phyloP scores from a whole-genome alignment of 768 basidiomycete genomes.

The Dioszegia crocea region DNA sequence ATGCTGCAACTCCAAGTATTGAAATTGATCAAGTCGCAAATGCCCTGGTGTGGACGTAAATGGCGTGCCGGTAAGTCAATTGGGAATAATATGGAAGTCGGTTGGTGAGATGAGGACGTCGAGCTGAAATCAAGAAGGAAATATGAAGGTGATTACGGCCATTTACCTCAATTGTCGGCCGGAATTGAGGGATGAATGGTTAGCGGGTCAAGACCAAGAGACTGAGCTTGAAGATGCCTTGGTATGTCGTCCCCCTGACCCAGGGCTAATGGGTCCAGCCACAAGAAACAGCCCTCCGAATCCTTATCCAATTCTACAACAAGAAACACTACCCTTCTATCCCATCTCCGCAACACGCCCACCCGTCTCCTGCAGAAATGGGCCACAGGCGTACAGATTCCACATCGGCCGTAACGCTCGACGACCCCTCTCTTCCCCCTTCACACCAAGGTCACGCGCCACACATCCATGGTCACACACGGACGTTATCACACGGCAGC shows the following conservation, averaged over 20 bases:
- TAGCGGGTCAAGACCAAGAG: constrained; percentile 86
- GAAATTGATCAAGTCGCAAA: constrained; percentile 97
- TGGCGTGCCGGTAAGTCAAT: constrained; percentile 82
- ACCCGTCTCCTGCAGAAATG: constrained; percentile 60
- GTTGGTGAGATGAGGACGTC: too few relatives aligned
- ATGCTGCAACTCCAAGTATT: constrained; percentile 89
- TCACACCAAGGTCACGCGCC: neutral
- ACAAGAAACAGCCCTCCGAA: constrained; percentile 89
- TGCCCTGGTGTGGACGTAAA: constrained; percentile 94
- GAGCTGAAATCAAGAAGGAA: constrained; percentile 57
- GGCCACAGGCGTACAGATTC: constrained; percentile 46
- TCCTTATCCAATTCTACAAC: constrained; percentile 95
- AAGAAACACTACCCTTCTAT: constrained; percentile 75
- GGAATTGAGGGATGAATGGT: constrained; percentile 95
- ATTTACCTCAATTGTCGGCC: constrained; percentile 97
- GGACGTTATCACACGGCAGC: constrained; percentile 49
- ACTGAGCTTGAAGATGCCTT: constrained; percentile 77
- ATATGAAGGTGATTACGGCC: constrained; percentile 99
- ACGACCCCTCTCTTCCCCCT: constrained; percentile 30
- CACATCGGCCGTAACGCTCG: constrained; percentile 37
- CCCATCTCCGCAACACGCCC: constrained; percentile 54
- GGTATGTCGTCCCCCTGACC: constrained; percentile 53
- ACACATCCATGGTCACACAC: neutral
- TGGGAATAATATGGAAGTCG: too few relatives aligned
- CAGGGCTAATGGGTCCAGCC: constrained; percentile 55